phyloP scores from a whole-genome alignment of 192 early-diverging fungal genomes.

The Backusella morwellensis region DNA sequence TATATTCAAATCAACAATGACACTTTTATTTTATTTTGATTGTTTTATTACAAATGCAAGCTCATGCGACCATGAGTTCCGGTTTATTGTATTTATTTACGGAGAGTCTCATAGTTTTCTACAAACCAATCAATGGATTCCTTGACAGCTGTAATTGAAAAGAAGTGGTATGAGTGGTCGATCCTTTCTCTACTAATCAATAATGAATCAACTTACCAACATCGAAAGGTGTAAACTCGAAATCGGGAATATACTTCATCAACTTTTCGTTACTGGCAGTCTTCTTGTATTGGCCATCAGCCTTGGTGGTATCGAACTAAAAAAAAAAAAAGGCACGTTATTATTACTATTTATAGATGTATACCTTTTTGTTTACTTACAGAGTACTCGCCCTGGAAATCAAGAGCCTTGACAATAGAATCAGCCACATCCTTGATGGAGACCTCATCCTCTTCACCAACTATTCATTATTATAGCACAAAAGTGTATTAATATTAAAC shows the following conservation, averaged over 20 bases:
- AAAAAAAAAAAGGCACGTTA: neutral
- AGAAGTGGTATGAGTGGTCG: neutral
- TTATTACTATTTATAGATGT: neutral
- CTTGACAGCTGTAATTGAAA: constrained; percentile 47
- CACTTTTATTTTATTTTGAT: too few relatives aligned
- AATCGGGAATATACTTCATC: constrained; percentile 64
- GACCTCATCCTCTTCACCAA: constrained; percentile 74
- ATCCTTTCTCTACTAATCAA: constrained; percentile 8
- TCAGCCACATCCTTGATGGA: constrained; percentile 77
- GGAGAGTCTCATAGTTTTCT: constrained; percentile 60
- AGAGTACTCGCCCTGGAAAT: constrained; percentile 59
- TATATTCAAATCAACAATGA: too few relatives aligned
- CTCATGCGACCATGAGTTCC: neutral
- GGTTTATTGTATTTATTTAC: constrained; percentile 47
- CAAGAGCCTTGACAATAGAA: constrained; percentile 67
- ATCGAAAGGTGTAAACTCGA: constrained; percentile 78
- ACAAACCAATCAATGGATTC: constrained; percentile 76
- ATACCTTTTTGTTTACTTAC: constrained; percentile 21
- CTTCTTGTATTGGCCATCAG: constrained; percentile 85
- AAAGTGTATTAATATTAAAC: neutral
- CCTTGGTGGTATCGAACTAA: constrained; percentile 66
- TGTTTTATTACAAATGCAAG: neutral
- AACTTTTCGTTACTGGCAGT: constrained; percentile 82
- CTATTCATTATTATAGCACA: constrained; percentile 29
- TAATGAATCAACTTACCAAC: constrained; percentile 44